A percentile compares a stretch with the other conserved stretches of the same genome.
phyloP scores from a whole-genome alignment of 345 rosid species.

The Bruguiera gymnorhiza region DNA sequence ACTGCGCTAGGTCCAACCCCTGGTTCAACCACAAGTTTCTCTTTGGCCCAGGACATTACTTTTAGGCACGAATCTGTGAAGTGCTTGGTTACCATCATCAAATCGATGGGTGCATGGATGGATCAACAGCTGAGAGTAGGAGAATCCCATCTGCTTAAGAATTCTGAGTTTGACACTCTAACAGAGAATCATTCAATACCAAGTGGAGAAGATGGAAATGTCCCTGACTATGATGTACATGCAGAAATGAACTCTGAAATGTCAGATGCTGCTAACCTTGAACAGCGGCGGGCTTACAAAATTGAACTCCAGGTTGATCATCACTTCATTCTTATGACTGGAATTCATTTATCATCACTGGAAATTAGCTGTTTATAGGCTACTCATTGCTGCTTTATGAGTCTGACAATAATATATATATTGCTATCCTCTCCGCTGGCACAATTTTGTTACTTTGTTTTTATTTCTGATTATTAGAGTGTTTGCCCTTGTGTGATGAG shows the following conservation, averaged over 20 bases:
- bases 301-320: slow-evolving; percentile 81
- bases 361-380: slow-evolving; percentile 1
- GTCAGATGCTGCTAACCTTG: slow-evolving; percentile 79
- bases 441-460: not conserved
- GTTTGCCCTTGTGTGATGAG: slow-evolving; percentile 18
- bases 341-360: not conserved
- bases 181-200: slow-evolving; percentile 41
- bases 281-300: slow-evolving; percentile 86
- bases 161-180: slow-evolving; percentile 48
- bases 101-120: slow-evolving; percentile 95
- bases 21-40: slow-evolving; percentile 82
- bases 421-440: not conserved
- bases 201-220: slow-evolving; percentile 60
- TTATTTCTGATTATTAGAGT: not conserved
- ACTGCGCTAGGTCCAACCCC: slow-evolving; percentile 92
- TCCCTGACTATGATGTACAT: slow-evolving; percentile 63
- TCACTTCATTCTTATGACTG: slow-evolving; percentile 14
- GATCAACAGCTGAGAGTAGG: slow-evolving; percentile 70
- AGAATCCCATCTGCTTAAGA: slow-evolving; percentile 53
- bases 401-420: not conserved
- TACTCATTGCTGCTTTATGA: not conserved
- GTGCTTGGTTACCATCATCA: slow-evolving; percentile 81
- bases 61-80: slow-evolving; percentile 92
- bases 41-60: slow-evolving; percentile 77
- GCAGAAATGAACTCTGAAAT: slow-evolving; percentile 61